A percentile compares a stretch with the other conserved stretches of the same genome.
These are phyloP conservation scores for Ustilago cynodontis DNA, from an alignment of 1,284 basidiomycete species.

Conservation along the genomic window DNA sequence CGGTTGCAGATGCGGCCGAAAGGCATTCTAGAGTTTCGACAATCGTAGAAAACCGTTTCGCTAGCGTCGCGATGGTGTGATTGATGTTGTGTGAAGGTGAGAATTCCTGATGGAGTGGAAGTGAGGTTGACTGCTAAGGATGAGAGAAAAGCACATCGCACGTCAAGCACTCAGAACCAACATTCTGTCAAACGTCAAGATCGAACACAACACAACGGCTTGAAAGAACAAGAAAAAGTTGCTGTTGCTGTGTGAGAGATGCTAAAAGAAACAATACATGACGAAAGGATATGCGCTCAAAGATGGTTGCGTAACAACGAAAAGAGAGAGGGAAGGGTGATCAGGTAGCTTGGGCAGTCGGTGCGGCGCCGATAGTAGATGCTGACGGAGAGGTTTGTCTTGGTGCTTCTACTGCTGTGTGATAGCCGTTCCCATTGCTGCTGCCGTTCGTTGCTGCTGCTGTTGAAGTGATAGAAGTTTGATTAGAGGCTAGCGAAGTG, in stretches of 20 bases:
- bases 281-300: not conserved
- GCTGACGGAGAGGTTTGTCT: conserved; percentile 4
- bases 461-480: conserved; percentile 1
- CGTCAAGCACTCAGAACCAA: not conserved
- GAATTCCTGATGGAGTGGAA: no score
- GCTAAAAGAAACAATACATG: conserved; percentile 16
- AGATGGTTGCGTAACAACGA: not conserved
- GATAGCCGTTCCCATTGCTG: not conserved
- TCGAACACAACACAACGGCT: not conserved
- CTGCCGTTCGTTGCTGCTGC: not conserved
- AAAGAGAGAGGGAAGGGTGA: not conserved
- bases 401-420: not conserved
- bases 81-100: no score
- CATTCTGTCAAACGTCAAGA: not conserved
- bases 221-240: not conserved
- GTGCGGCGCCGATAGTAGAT: not conserved
- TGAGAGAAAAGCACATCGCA: not conserved
- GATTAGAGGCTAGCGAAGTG: conserved; percentile 13
- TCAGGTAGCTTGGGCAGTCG: conserved; percentile 10
- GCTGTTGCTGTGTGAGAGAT: not conserved
- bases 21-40: no score
- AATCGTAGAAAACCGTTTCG: no score
- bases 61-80: no score
- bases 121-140: no score
- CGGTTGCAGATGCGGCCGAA: no score